Conservation (phyloP, 129 eudicot species). For the Chrysanthemum lavandulifolium region DNA sequence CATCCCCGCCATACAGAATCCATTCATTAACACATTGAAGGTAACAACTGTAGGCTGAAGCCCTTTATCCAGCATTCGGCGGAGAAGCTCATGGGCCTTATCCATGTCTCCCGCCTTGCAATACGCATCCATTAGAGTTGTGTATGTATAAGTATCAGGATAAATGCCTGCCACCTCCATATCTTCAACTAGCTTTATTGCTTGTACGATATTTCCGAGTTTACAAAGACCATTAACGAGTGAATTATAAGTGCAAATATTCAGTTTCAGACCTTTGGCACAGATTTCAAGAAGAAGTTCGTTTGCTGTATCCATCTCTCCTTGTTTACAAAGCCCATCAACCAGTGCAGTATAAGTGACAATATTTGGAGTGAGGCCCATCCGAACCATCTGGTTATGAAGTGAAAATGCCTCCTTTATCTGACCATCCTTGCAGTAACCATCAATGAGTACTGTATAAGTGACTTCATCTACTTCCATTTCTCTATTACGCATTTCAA, state of each 20-base stretch:
- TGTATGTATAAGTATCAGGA: conserved; percentile 78
- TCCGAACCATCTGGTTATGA: conserved; percentile 82
- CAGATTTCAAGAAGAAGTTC: conserved; percentile 80
- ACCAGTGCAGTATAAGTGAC: conserved; percentile 85
- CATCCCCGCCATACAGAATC: conserved; percentile 87
- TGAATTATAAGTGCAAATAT: conserved; percentile 73
- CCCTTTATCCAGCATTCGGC: conserved; percentile 69
- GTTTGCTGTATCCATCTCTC: conserved; percentile 82
- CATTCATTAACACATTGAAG: conserved; percentile 91
- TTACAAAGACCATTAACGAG: conserved; percentile 91
- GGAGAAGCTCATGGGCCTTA: conserved; percentile 72
- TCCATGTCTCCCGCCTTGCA: conserved; percentile 77
- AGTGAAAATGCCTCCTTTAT: conserved; percentile 70
- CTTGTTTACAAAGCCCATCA: conserved; percentile 89
- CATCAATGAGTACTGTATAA: conserved; percentile 79
- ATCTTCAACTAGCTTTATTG: conserved; percentile 67
- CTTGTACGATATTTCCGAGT: conserved; percentile 64
- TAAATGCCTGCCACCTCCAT: conserved; percentile 65
- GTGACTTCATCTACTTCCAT: conserved; percentile 70
- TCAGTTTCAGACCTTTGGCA: conserved; percentile 74
- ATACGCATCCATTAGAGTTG: conserved; percentile 89
- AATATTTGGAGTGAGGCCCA: conserved; percentile 71
- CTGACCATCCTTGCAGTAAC: conserved; percentile 84
- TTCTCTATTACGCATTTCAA: conserved; percentile 58
- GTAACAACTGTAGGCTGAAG: conserved; percentile 84